A percentile compares a stretch with the other conserved stretches of the same genome.
Evolutionary conservation across 108 stramenopile genomes (phyloP).

Genomic region (Nitzschia sp.): DNA sequence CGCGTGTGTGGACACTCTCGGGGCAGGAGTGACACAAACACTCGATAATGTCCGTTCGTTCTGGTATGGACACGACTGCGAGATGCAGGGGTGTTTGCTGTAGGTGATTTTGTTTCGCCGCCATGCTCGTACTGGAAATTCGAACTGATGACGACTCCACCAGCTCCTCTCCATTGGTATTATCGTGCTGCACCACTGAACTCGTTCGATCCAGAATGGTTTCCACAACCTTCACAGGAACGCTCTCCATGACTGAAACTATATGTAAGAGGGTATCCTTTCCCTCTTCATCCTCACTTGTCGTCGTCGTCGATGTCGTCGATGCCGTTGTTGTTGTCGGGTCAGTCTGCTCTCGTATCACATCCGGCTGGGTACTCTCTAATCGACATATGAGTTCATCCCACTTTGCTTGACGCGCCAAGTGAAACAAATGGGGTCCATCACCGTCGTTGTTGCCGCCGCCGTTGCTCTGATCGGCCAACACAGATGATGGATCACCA

Average conservation of each 20-base stretch:
- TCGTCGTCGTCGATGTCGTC: no score
- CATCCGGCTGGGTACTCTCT: no score
- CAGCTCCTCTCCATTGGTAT: background rate
- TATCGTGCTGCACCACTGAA: background rate
- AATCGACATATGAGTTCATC: background rate
- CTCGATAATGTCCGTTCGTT: conserved; percentile 10
- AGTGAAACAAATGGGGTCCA: background rate
- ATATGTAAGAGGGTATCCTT: conserved; percentile 5
- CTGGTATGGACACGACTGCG: background rate
- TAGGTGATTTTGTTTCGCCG: background rate
- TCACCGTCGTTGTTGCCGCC: background rate
- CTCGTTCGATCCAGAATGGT: conserved; percentile 1
- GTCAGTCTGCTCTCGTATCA: background rate
- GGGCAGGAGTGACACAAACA: conserved; percentile 2
- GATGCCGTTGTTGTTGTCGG: no score
- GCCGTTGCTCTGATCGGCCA: background rate
- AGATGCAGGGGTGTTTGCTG: conserved; percentile 20
- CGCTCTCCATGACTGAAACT: background rate
- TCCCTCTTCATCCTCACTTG: background rate
- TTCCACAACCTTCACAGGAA: conserved; percentile 2
- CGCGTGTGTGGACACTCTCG: background rate
- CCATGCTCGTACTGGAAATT: background rate
- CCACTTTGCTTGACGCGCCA: background rate
- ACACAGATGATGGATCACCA: background rate
- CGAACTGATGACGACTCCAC: background rate